Conservation (phyloP, 176 grass and related monocot genomes). For the Rhynchospora pubera region DNA sequence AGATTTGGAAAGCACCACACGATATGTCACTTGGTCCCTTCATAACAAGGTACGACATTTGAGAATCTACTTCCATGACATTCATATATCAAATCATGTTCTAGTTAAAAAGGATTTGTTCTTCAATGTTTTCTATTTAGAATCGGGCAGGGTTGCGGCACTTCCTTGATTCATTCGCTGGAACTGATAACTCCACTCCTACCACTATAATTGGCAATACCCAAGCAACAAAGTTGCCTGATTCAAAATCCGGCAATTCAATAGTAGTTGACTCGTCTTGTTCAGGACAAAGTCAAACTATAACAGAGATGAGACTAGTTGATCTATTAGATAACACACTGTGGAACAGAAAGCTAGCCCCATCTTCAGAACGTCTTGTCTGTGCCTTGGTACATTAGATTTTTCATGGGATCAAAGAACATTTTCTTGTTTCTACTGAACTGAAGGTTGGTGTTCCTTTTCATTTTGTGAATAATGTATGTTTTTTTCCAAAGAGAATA, state of each 20-base stretch:
- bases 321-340: constrained; percentile 81
- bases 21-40: constrained; percentile 96
- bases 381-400: constrained; percentile 88
- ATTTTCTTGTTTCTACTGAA: constrained; percentile 90
- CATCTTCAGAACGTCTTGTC: constrained; percentile 80
- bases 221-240: constrained; percentile 40
- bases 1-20: constrained; percentile 87
- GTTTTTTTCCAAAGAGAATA: not conserved
- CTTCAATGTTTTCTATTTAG: constrained; percentile 28
- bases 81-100: constrained; percentile 6
- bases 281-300: constrained; percentile 37
- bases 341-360: constrained; percentile 79
- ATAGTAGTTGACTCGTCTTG: constrained; percentile 1
- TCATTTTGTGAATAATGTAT: not conserved
- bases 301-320: constrained; percentile 53
- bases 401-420: constrained; percentile 93
- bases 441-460: constrained; percentile 46
- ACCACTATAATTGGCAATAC: constrained; percentile 34
- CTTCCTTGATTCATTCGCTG: constrained; percentile 78
- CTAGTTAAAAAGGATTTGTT: constrained; percentile 7
- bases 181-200: constrained; percentile 46
- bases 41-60: constrained; percentile 71
- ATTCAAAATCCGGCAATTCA: constrained; percentile 40
- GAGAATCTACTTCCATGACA: not conserved
- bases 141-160: constrained; percentile 69